Conservation (phyloP, 768 basidiomycete genomes). For the Chiua virens region DNA sequence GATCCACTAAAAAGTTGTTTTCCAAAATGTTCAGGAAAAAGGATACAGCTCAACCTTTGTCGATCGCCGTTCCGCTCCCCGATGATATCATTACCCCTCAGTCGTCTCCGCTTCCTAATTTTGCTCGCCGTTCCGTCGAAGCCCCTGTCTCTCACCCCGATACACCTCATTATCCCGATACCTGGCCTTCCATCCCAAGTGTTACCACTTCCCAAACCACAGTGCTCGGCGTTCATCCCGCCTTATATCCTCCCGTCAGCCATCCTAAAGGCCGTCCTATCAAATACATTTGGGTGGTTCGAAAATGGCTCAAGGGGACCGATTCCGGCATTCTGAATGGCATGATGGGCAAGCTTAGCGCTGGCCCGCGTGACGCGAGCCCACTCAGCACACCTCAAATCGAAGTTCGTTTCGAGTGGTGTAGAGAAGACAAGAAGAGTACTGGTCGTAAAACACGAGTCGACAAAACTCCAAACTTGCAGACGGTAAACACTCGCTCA, state of each 20-base stretch:
- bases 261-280: slow-evolving; percentile 40
- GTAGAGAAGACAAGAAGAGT: slow-evolving; percentile 37
- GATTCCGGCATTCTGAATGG: slow-evolving; percentile 46
- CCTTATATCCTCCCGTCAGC: slow-evolving; percentile 49
- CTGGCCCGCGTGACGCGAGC: slow-evolving; percentile 25
- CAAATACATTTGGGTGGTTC: slow-evolving; percentile 74
- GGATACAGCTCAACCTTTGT: slow-evolving; percentile 17
- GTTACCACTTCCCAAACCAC: slow-evolving; percentile 37
- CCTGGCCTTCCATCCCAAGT: slow-evolving; percentile 11
- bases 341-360: slow-evolving; percentile 40
- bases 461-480: slow-evolving; percentile 14
- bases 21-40: slow-evolving; percentile 71
- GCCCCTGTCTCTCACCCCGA: slow-evolving; percentile 6
- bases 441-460: slow-evolving; percentile 19
- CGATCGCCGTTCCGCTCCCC: slow-evolving; percentile 28
- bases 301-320: slow-evolving; percentile 69
- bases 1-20: slow-evolving; percentile 60
- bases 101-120: slow-evolving; percentile 13
- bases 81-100: slow-evolving; percentile 18
- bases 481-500: slow-evolving; percentile 14
- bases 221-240: slow-evolving; percentile 70
- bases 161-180: slow-evolving; percentile 12
- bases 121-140: slow-evolving; percentile 18
- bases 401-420: slow-evolving; percentile 83
- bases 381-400: slow-evolving; percentile 37